Evolutionary conservation across 352 stramenopile species (phyloP).

Genomic region (Phytophthora citrophthora): DNA sequence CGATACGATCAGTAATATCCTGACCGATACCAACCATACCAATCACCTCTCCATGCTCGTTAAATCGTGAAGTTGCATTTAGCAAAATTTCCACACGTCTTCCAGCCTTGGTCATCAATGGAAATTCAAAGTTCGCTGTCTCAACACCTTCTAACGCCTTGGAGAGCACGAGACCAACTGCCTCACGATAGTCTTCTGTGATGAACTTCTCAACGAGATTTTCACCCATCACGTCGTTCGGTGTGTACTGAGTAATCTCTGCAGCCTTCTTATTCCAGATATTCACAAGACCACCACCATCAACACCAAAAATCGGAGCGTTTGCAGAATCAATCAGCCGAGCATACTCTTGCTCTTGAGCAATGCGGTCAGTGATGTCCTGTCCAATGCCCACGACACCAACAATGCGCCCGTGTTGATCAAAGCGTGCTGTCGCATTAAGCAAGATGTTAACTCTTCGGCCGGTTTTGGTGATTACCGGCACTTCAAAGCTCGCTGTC

Average conservation of each 20-base stretch:
- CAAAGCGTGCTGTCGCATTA: constrained; percentile 77
- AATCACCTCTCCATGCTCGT: constrained; percentile 67
- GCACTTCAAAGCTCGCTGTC: constrained; percentile 81
- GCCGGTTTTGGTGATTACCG: constrained; percentile 69
- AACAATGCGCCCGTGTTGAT: constrained; percentile 66
- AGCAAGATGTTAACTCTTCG: constrained; percentile 76
- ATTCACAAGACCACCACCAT: constrained; percentile 61
- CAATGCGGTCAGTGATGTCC: constrained; percentile 75
- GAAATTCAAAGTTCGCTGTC: constrained; percentile 77
- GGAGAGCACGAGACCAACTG: constrained; percentile 53
- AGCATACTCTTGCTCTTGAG: constrained; percentile 62
- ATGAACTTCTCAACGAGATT: constrained; percentile 71
- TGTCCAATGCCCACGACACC: constrained; percentile 78
- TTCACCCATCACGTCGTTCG: constrained; percentile 65
- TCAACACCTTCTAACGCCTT: constrained; percentile 58
- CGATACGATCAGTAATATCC: constrained; percentile 67
- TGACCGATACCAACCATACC: constrained; percentile 76
- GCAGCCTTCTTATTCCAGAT: constrained; percentile 78
- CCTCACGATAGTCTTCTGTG: constrained; percentile 57
- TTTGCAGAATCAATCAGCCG: constrained; percentile 80
- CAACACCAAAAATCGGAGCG: constrained; percentile 89
- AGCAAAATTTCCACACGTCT: constrained; percentile 74
- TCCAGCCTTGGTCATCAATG: constrained; percentile 73
- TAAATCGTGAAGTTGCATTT: constrained; percentile 69
- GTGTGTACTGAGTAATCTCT: constrained; percentile 77